Conservation (phyloP, 2,329 filamentous ascomycete species). For the Colletotrichum sp. region DNA sequence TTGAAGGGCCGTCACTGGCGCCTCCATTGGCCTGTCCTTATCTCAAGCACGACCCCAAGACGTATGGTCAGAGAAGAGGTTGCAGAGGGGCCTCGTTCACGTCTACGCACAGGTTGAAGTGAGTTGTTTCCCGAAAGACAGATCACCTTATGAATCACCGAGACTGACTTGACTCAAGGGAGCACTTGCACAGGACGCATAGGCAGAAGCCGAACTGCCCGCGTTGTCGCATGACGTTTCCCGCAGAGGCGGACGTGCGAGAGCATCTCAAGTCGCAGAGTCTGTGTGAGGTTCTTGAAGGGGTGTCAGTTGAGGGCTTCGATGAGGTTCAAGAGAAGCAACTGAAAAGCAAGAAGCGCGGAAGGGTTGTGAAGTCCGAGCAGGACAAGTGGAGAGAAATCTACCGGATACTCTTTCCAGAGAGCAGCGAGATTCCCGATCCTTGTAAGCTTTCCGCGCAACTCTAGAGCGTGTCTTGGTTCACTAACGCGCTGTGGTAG, state of each 20-base stretch:
- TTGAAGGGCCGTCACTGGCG: not conserved
- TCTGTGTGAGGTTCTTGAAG: not conserved
- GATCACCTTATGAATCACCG: rapidly evolving
- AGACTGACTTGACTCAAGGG: not conserved
- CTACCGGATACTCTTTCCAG: not conserved
- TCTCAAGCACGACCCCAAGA: not conserved
- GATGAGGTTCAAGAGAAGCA: not conserved
- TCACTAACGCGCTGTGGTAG: not conserved
- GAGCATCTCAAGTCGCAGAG: not conserved
- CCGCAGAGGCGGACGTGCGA: rapidly evolving
- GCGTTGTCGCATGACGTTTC: not conserved
- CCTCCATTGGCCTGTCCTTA: not conserved
- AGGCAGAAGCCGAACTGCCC: not conserved
- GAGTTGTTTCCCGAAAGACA: not conserved
- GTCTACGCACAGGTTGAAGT: not conserved
- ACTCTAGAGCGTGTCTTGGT: rapidly evolving
- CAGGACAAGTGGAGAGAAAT: not conserved
- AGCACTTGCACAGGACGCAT: not conserved
- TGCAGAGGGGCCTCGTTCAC: not conserved
- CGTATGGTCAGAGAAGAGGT: not conserved
- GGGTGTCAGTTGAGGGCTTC: not conserved
- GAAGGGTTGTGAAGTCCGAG: not conserved
- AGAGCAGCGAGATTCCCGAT: not conserved
- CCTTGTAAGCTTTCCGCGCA: not conserved
- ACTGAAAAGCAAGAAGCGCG: not conserved